Evolutionary conservation across 257 asterid genomes (phyloP).

Genomic region (Gynochthodes officinalis): DNA sequence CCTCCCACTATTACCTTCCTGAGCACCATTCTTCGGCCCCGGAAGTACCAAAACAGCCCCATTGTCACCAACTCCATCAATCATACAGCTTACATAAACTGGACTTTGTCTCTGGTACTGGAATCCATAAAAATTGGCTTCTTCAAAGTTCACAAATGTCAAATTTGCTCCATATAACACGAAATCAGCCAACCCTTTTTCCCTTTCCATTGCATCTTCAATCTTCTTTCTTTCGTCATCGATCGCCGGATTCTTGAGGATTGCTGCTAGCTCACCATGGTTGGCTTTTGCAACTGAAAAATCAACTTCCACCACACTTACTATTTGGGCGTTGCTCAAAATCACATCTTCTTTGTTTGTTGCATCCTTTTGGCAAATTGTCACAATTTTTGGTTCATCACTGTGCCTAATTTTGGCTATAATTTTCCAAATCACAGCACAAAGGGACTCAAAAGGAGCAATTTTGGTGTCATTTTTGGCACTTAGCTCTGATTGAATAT

Average conservation of each 20-base stretch:
- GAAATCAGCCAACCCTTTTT: slow-evolving; percentile 47
- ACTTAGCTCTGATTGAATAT: slow-evolving; percentile 32
- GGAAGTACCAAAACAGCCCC: slow-evolving; percentile 72
- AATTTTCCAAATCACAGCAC: slow-evolving; percentile 63
- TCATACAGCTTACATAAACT: slow-evolving; percentile 31
- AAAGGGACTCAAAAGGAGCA: slow-evolving; percentile 57
- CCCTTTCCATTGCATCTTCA: slow-evolving; percentile 49
- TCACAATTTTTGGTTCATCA: slow-evolving; percentile 50
- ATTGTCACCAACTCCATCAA: slow-evolving; percentile 71
- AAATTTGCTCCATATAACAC: slow-evolving; percentile 72
- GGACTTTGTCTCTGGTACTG: slow-evolving; percentile 50
- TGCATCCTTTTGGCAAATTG: slow-evolving; percentile 39
- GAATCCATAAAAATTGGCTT: slow-evolving; percentile 46
- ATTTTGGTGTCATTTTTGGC: slow-evolving; percentile 13
- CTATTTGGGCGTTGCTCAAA: slow-evolving; percentile 45
- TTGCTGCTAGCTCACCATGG: slow-evolving; percentile 40
- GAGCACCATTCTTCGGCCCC: slow-evolving; percentile 17
- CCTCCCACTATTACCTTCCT: slow-evolving; percentile 30
- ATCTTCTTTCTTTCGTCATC: slow-evolving; percentile 48
- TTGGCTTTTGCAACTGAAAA: slow-evolving; percentile 35
- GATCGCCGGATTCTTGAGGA: slow-evolving; percentile 32
- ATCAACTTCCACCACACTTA: slow-evolving; percentile 49
- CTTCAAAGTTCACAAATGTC: slow-evolving; percentile 60
- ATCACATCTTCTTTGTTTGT: slow-evolving; percentile 12
- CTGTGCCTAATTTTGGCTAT: slow-evolving; percentile 47